phyloP scores from a whole-genome alignment of 2,329 filamentous ascomycete genomes.

The Fonsecaea pugnacius region DNA sequence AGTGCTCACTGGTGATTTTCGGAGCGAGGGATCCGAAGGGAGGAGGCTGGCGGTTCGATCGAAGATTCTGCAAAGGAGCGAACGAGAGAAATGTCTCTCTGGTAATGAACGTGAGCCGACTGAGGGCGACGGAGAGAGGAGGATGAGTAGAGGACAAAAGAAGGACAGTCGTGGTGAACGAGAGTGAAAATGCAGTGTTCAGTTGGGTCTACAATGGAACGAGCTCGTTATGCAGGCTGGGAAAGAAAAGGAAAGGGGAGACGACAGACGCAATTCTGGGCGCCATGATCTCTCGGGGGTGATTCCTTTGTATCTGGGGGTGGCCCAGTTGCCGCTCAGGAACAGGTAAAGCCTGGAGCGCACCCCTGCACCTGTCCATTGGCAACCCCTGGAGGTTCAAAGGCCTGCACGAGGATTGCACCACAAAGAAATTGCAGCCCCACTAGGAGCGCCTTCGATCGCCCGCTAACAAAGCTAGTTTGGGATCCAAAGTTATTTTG shows the following conservation, averaged over 20 bases:
- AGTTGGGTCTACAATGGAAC: conserved; percentile 14
- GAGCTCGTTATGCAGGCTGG: conserved; percentile 16
- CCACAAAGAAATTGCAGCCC: conserved; percentile 29
- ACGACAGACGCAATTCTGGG: conserved; percentile 19
- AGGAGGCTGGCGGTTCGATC: conserved; percentile 30
- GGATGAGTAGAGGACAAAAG: conserved; percentile 25
- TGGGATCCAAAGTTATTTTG: conserved; percentile 7
- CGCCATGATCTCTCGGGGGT: conserved; percentile 22
- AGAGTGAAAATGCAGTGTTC: conserved; percentile 14
- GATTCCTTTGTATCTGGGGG: conserved; percentile 12
- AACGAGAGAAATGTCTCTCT: conserved; percentile 39
- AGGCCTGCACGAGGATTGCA: conserved; percentile 15
- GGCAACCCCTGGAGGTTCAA: conserved; percentile 5
- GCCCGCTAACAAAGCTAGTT: conserved; percentile 21
- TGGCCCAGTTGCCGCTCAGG: conserved; percentile 19
- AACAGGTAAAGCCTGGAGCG: conserved; percentile 26
- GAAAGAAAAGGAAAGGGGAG: conserved; percentile 18
- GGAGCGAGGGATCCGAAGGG: conserved; percentile 16
- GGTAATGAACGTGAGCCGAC: conserved; percentile 38
- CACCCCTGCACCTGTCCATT: conserved; percentile 8
- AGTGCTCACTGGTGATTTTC: not conserved
- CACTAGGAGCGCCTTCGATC: conserved; percentile 26
- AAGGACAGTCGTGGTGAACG: conserved; percentile 20
- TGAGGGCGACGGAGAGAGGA: conserved; percentile 32
- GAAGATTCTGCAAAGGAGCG: conserved; percentile 36